Base-by-base conservation (phyloP, 2,329 filamentous ascomycete species). In the Boeremia exigua region DNA sequence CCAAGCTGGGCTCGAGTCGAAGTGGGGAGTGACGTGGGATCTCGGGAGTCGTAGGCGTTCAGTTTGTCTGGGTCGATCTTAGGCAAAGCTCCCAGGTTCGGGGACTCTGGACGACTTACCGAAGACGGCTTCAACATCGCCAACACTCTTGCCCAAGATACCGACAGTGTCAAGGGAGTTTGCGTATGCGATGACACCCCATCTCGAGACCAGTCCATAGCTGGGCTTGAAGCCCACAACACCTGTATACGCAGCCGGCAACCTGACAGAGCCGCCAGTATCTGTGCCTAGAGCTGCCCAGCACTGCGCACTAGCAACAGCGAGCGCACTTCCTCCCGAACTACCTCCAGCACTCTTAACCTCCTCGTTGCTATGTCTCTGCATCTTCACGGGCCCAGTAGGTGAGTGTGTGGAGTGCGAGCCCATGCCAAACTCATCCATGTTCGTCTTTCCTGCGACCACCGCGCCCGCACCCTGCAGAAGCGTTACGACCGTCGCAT, bases 391-490 rank as follows among this genome's bases (percentile, higher is more conserved):
- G 1, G 85, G 73, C 1, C 90, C 90, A 65, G 88, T 86, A 50
- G 81, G 77, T 0, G 91, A 92, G 67, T 88, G 79, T 17, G 81
- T 83, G 1, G 88, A 89, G 71, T 96, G 88, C 8, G 92, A 96
- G 2, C 92, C 92, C 93, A 96, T 96, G 27, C 93, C 92, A 72
- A 96, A 96, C 72, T 96, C 95, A 77, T 98, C 95, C 81, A 98
- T 87, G 72, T 96, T 96, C 2, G 92, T 93, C 76, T 96, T 96
- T 6, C 89, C 89, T 1, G 87, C 81, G 2, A 94, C 74, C 6
- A 83, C 74, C 6, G 86, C 87, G 37, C 88, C 89, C 5, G 84
- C 81, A 27, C 79, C 72, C 52, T 84, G 83, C 30, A 97, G 81
- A 65, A 88, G 84, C 47, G 82, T 78, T 30, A 96, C 86, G 15